A percentile compares a stretch with the other conserved stretches of the same genome.
Conservation (phyloP, 371 early-diverging fungal genomes). For the Mortierella sp. region DNA sequence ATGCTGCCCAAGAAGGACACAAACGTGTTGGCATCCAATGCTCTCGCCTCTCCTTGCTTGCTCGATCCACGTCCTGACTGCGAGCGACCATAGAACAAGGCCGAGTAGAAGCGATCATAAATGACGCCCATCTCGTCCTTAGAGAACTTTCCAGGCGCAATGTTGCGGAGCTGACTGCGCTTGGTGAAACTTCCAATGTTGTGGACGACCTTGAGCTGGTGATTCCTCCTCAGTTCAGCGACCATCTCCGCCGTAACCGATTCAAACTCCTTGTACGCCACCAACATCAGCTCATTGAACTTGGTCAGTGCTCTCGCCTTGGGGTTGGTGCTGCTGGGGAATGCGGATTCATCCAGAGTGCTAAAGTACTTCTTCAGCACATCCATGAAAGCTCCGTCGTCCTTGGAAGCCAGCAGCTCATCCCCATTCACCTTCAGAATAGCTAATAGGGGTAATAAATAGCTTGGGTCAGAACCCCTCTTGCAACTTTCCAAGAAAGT, state of each 20-base stretch:
- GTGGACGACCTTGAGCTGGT: constrained; percentile 95
- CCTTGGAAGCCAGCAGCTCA: constrained; percentile 82
- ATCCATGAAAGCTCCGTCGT: constrained; percentile 94
- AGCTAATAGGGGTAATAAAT: constrained; percentile 62
- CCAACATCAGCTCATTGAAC: constrained; percentile 92
- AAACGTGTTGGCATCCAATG: constrained; percentile 77
- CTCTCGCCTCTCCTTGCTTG: constrained; percentile 46
- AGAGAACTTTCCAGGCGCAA: constrained; percentile 81
- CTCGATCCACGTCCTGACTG: constrained; percentile 55
- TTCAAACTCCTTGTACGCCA: constrained; percentile 94
- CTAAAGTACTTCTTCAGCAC: constrained; percentile 82
- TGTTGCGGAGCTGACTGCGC: constrained; percentile 86
- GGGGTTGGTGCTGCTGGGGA: constrained; percentile 69
- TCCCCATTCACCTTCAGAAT: constrained; percentile 95
- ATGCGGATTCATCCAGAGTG: constrained; percentile 75
- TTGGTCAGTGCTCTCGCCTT: constrained; percentile 77
- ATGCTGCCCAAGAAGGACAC: constrained; percentile 69
- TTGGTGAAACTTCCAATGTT: constrained; percentile 95
- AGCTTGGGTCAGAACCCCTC: not conserved
- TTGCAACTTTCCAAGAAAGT: not conserved
- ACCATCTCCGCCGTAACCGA: constrained; percentile 84
- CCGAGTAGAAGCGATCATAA: constrained; percentile 91
- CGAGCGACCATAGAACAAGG: constrained; percentile 79
- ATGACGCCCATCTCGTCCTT: constrained; percentile 88
- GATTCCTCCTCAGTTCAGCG: constrained; percentile 86